Base-by-base conservation (phyloP, 2,329 filamentous ascomycete genomes). In the Aspergillus sp. region DNA sequence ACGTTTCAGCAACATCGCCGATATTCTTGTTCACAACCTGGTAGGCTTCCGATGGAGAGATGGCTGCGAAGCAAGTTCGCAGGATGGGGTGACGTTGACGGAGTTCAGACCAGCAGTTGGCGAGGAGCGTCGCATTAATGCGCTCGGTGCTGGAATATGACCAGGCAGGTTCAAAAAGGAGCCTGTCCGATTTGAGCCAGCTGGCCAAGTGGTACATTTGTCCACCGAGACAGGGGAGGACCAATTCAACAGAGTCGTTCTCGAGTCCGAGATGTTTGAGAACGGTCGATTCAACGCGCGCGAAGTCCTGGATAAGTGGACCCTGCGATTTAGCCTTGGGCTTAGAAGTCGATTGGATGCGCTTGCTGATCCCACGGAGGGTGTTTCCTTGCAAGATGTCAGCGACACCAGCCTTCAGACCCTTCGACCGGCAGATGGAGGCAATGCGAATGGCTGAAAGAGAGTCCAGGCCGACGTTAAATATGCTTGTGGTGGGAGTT, bases 131-230 rank as follows among this genome's bases (percentile, higher is more conserved):
- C 42, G 40, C 19, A 2, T 67, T 55, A 3, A 68, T 44, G 4
- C 52, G 51, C 30, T 60, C 53, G 4, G 39, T 29, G 41, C 52
- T 55, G 30, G 47, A 53, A 44, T 62, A 66, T 4, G 56, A 50
- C 58, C 61, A 67, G 2, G 56, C 56, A 4, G 61, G 57, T 43
- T 67, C 63, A 27, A 62, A 56, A 27, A 64, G 47, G 4, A 52
- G 63, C 27, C 63, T 52, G 19, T 54, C 56, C 7, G 62, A 62
- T 40, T 62, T 63, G 36, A 65, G 45, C 64, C 64, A 67, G 45
- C 52, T 59, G 5, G 47, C 50, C 7, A 67, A 57, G 44, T 66
- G 63, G 38, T 60, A 64, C 39, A 56, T 48, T 45, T 67, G 64
- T 5, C 64, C 64, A n/a, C 59, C 48, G 1, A 66, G 53, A 46